These are phyloP conservation scores for Plasmodium vivax DNA, from an alignment of 169 alveolate genomes.

Conservation along the genomic window DNA sequence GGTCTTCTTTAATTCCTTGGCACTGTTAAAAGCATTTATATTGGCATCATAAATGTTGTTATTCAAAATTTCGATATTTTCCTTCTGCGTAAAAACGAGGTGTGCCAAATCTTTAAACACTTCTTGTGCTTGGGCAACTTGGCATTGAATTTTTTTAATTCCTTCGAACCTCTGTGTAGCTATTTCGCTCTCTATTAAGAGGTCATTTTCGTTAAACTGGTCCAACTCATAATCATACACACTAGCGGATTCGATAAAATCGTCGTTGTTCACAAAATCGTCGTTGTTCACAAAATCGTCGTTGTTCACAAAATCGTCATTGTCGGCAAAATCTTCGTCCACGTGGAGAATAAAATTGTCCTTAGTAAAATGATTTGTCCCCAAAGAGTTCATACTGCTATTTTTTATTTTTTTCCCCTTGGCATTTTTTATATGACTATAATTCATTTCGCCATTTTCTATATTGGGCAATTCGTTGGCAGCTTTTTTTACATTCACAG, in stretches of 20 bases:
- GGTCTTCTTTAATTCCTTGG: constrained; percentile 70
- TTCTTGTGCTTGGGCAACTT: constrained; percentile 75
- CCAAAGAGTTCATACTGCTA: constrained; percentile 4
- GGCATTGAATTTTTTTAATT: constrained; percentile 72
- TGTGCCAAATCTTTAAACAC: constrained; percentile 72
- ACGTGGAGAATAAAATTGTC: constrained; percentile 62
- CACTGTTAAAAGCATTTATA: constrained; percentile 48
- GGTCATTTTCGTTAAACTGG: constrained; percentile 65
- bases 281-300: constrained; percentile 40
- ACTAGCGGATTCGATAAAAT: constrained; percentile 68
- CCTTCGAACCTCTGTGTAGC: constrained; percentile 52
- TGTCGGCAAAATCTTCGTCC: constrained; percentile 39
- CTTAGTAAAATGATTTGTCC: constrained; percentile 16
- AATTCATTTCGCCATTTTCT: constrained; percentile 67
- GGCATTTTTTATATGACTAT: constrained; percentile 10
- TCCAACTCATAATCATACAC: constrained; percentile 70
- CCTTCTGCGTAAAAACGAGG: constrained; percentile 72
- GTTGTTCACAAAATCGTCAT: constrained; percentile 34
- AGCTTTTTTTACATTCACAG: constrained; percentile 70
- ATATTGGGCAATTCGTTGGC: constrained; percentile 72
- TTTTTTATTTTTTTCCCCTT: background rate
- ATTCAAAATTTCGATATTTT: constrained; percentile 50
- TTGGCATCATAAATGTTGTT: constrained; percentile 65
- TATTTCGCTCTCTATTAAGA: constrained; percentile 58
- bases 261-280: constrained; percentile 48